Evolutionary conservation across 192 early-diverging fungal genomes (phyloP).

Genomic region (Gonapodya prolifera): DNA sequence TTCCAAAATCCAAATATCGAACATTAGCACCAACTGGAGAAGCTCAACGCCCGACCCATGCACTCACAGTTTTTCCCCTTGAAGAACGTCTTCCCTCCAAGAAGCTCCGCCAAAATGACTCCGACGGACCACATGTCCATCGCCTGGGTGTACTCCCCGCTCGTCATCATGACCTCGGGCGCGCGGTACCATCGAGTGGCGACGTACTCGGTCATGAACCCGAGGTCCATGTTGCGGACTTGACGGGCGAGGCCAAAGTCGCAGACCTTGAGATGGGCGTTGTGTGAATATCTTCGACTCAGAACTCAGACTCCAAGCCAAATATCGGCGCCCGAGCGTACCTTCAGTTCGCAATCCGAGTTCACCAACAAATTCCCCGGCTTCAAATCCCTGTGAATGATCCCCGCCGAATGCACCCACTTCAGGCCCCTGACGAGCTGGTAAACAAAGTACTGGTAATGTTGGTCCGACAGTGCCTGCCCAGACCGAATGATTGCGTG

Average conservation of each 20-base stretch:
- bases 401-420: conserved; percentile 51
- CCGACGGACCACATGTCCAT: conserved; percentile 44
- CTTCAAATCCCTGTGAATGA: conserved; percentile 65
- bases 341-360: conserved; percentile 35
- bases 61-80: conserved; percentile 73
- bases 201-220: conserved; percentile 84
- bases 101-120: conserved; percentile 96
- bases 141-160: neutral
- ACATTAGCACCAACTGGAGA: conserved; percentile 15
- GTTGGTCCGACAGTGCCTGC: conserved; percentile 24
- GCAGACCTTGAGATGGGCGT: too few species aligned
- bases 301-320: too few species aligned
- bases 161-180: conserved; percentile 78
- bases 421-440: conserved; percentile 46
- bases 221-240: neutral
- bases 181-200: conserved; percentile 98
- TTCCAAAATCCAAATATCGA: conserved; percentile 27
- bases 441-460: conserved; percentile 22
- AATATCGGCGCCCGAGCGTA: too few species aligned
- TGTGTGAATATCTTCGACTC: too few species aligned
- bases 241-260: conserved; percentile 35
- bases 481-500: conserved; percentile 20
- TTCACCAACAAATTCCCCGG: conserved; percentile 52
- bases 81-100: conserved; percentile 86
- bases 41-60: conserved; percentile 30